Evolutionary conservation across 1,139 yeast species (phyloP).

Genomic region (Protomyces inouyei): DNA sequence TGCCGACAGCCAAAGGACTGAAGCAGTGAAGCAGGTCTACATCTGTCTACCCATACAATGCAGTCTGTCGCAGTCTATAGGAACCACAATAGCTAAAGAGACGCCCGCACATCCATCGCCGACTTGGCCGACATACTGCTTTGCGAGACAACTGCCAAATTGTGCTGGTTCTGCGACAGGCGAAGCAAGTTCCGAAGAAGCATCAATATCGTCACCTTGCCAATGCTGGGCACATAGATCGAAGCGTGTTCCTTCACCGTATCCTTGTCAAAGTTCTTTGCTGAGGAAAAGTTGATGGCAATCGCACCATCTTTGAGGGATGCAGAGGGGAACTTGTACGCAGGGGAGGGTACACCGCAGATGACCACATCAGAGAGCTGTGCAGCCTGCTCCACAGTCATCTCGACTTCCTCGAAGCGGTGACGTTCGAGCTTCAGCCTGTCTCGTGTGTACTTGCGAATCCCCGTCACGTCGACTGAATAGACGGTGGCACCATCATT

Average conservation of each 20-base stretch:
- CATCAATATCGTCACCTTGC: conserved; percentile 95
- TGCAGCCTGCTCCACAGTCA: conserved; percentile 59
- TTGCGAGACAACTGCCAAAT: not conserved
- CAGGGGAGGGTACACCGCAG: conserved; percentile 86
- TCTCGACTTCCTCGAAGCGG: conserved; percentile 59
- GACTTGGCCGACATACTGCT: not conserved
- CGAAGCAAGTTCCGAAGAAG: conserved; percentile 63
- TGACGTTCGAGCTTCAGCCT: conserved; percentile 78
- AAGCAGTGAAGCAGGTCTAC: too few species aligned
- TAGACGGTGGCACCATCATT: conserved; percentile 96
- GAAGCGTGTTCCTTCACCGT: conserved; percentile 79
- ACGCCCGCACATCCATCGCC: not conserved
- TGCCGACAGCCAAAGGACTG: too few species aligned
- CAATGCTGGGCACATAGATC: conserved; percentile 88
- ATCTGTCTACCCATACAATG: too few species aligned
- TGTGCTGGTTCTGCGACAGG: conserved; percentile 21
- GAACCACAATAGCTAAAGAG: not conserved
- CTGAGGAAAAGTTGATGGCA: conserved; percentile 82
- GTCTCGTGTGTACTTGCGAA: conserved; percentile 90
- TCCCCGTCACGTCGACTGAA: conserved; percentile 80
- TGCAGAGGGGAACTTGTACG: conserved; percentile 79
- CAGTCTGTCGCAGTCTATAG: too few species aligned
- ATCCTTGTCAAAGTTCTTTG: conserved; percentile 73
- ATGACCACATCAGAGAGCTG: conserved; percentile 80
- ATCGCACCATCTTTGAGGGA: conserved; percentile 80